Evolutionary conservation across 1,139 yeast species (phyloP).

Genomic region (Blastobotrys buckinghamii): DNA sequence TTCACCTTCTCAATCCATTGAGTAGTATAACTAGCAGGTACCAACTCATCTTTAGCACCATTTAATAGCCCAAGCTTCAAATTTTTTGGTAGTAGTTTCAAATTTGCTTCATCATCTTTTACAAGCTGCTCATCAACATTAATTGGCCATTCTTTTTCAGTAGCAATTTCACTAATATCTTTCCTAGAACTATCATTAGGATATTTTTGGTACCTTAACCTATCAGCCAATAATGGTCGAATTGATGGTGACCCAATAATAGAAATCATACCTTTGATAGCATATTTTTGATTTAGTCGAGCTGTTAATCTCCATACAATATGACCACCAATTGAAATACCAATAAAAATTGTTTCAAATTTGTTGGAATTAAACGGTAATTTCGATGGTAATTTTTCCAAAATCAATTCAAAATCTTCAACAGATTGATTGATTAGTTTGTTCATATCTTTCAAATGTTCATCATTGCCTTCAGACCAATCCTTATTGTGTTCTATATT

Average conservation of each 20-base stretch:
- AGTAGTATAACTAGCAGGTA: not conserved
- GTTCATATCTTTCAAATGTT: slow-evolving; percentile 51
- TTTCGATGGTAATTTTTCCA: slow-evolving; percentile 45
- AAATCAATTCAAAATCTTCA: slow-evolving; percentile 43
- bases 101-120: not conserved
- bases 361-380: slow-evolving; percentile 28
- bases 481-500: slow-evolving; percentile 36
- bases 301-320: slow-evolving; percentile 40
- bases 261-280: slow-evolving; percentile 37
- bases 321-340: slow-evolving; percentile 61
- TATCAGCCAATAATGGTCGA: slow-evolving; percentile 1
- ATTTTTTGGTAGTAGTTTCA: not conserved
- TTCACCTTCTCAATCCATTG: not conserved
- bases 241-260: slow-evolving; percentile 44
- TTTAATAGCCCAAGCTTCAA: slow-evolving; percentile 1
- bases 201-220: not conserved
- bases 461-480: slow-evolving; percentile 45
- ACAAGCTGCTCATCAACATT: not conserved
- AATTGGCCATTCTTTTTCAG: not conserved
- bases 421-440: slow-evolving; percentile 47
- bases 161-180: not conserved
- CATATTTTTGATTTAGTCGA: slow-evolving; percentile 27
- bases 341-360: slow-evolving; percentile 40
- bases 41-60: slow-evolving; percentile 7
- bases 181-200: not conserved